phyloP scores from a whole-genome alignment of 768 basidiomycete species.

The Podaxis pistillaris region DNA sequence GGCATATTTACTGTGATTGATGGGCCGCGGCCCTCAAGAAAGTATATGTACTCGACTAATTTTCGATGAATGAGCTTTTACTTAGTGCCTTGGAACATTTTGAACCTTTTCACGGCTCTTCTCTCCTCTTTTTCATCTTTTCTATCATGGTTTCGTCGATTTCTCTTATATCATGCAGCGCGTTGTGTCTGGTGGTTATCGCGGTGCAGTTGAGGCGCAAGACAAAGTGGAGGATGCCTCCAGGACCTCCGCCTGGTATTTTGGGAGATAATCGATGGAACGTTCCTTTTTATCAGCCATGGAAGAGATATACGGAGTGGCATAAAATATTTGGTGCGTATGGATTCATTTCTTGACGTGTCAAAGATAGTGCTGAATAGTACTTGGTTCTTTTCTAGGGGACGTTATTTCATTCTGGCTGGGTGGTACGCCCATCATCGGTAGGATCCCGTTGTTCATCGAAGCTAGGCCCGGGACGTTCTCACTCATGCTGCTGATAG shows the following conservation, averaged over 20 bases:
- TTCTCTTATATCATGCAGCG: constrained; percentile 8
- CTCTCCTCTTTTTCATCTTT: background rate
- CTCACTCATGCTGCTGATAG: constrained; percentile 10
- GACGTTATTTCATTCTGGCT: constrained; percentile 21
- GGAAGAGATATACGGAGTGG: constrained; percentile 23
- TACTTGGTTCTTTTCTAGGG: constrained; percentile 8
- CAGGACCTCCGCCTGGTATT: constrained; percentile 18
- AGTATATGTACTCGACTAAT: constrained; percentile 2
- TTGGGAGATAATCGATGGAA: constrained; percentile 18
- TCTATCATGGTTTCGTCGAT: background rate
- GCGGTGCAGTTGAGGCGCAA: constrained; percentile 3
- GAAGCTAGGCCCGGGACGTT: too few species aligned
- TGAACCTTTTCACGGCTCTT: background rate
- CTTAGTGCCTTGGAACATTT: background rate
- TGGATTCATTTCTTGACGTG: background rate
- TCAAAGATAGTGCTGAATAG: background rate
- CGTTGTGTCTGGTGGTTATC: background rate
- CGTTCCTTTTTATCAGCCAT: constrained; percentile 16
- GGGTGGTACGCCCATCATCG: constrained; percentile 22
- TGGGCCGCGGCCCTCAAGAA: constrained; percentile 1
- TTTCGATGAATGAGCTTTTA: background rate
- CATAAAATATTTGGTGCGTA: constrained; percentile 18
- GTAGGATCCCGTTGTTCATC: constrained; percentile 8
- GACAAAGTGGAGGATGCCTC: constrained; percentile 16
- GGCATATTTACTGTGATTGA: constrained; percentile 1